Base-by-base conservation (phyloP, 768 basidiomycete genomes). In the Tricholoma flavovirens region DNA sequence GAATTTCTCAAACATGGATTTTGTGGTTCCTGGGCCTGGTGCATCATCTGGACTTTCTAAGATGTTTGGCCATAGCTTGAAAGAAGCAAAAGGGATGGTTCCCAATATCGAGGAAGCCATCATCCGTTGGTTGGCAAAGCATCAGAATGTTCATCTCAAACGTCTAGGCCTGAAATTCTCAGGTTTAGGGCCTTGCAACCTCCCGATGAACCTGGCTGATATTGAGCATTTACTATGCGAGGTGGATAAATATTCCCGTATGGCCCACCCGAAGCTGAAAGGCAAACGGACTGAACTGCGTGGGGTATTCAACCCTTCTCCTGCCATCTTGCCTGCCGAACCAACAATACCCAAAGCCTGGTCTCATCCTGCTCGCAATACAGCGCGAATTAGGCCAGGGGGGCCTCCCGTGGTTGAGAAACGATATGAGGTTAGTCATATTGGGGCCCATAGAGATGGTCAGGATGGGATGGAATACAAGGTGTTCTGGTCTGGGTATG, bases 201-300 rank as follows among this genome's bases (percentile, higher is more conserved):
- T 80, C 11, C 79, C 80, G 6, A 81, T 87, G 75, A 76, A 78
- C 60, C 71, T 89, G 49, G 81, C 83, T 35, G 90, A 92, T 66
- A 73, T 91, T 53, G 90, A 92, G 71, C 90, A 92, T 66, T 75
- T 83, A 1, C 70, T 91, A 14, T 92, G 90, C 70, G 90, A 92
- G 66, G 75, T 86, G 45, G 87, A 90, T 71, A 88, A 90, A 64
- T 91, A 90, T 63, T 75, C 82, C 40, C 84, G 88, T 46, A 71
- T 71, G n/a, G 73, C 69, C 17, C 79, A 83, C 65, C 80, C 82
- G 3, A 38, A 67, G 10, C 64, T 83, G 55, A 75, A 71, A 55
- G 77, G 75, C 29, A 71, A 63, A 43, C 73, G 80, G 43, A 71
- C 61, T 15, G 62, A 77, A 54, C 62, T 81, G 30, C 69, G 66